Conservation (phyloP, 768 basidiomycete genomes). For the Tylopilus felleus region DNA sequence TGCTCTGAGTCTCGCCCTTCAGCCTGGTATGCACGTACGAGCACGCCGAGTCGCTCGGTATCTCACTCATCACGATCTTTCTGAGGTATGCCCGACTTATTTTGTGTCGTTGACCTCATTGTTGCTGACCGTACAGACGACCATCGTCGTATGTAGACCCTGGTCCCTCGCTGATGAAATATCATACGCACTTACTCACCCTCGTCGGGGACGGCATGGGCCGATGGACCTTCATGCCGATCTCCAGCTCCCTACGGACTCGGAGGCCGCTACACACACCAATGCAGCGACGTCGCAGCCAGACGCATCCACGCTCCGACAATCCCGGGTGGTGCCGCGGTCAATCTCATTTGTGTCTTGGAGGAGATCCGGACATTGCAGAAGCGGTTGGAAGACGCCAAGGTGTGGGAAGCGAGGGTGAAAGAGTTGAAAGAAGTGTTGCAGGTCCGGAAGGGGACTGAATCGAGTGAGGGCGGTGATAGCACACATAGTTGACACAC, state of each 20-base stretch:
- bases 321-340: background rate
- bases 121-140: background rate
- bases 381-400: conserved; percentile 22
- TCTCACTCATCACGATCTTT: conserved; percentile 92
- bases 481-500: too few species aligned
- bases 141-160: conserved; percentile 43
- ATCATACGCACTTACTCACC: conserved; percentile 84
- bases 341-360: conserved; percentile 23
- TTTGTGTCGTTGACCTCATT: background rate
- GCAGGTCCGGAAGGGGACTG: conserved; percentile 12
- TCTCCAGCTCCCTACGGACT: conserved; percentile 30
- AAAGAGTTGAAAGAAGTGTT: conserved; percentile 24
- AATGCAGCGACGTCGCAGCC: background rate
- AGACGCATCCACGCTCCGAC: background rate
- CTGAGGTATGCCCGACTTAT: conserved; percentile 62
- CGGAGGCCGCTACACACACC: background rate
- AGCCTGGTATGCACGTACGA: conserved; percentile 88
- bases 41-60: conserved; percentile 80
- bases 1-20: conserved; percentile 61
- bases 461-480: background rate
- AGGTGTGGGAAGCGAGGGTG: conserved; percentile 27
- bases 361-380: conserved; percentile 29
- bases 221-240: conserved; percentile 65
- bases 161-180: conserved; percentile 78
- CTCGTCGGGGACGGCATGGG: conserved; percentile 70